Percentiles rank a stretch among this genome's conserved stretches.
Evolutionary conservation across 2,329 filamentous ascomycete species (phyloP).

Genomic region (Neofusicoccum laricinum): DNA sequence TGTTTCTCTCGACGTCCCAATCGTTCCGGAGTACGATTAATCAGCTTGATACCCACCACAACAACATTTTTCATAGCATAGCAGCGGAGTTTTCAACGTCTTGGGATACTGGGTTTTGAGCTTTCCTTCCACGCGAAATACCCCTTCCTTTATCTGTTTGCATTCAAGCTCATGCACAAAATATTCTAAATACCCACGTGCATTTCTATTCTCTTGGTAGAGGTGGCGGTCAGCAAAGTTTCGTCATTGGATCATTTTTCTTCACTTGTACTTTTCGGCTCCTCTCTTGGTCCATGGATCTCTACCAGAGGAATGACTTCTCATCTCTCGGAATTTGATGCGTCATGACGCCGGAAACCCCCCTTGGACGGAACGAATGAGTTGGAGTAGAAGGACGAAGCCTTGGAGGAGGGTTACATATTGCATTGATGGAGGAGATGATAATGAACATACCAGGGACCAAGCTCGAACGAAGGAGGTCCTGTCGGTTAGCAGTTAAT

Average conservation of each 20-base stretch:
- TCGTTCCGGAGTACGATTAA: neutral
- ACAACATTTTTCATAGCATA: constrained; percentile 14
- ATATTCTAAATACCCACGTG: neutral
- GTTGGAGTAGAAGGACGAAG: neutral
- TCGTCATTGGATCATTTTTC: neutral
- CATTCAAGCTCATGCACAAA: neutral
- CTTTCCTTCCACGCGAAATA: constrained; percentile 12
- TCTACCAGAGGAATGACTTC: neutral
- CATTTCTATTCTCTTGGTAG: neutral
- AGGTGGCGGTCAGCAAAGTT: neutral
- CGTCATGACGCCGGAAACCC: neutral
- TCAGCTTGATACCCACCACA: constrained; percentile 8
- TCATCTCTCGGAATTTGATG: neutral
- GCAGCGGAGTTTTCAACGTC: constrained; percentile 12
- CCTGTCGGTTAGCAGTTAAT: neutral
- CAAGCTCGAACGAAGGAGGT: neutral
- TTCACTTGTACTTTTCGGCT: neutral
- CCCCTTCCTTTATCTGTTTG: constrained; percentile 7
- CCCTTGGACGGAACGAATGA: neutral
- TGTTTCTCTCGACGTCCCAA: constrained; percentile 7
- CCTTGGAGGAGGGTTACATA: neutral
- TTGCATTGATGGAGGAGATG: neutral
- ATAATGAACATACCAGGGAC: neutral
- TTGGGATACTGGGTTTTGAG: constrained; percentile 3
- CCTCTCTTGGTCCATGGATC: neutral